Percentiles rank a stretch among this genome's conserved stretches.
Conservation (phyloP, 2,329 filamentous ascomycete genomes). For the Pyricularia sp. region DNA sequence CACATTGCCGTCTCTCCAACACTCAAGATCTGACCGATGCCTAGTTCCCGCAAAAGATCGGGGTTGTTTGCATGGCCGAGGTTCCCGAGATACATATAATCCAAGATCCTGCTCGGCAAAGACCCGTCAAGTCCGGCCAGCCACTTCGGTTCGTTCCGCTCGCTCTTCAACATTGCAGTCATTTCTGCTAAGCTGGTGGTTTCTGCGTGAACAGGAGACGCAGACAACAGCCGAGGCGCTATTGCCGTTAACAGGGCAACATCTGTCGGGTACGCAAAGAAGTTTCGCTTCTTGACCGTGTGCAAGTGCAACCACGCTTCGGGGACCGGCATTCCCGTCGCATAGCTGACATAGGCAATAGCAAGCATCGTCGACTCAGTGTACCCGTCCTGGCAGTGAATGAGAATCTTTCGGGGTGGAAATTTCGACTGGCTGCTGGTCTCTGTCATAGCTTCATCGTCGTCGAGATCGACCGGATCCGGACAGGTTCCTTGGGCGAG, state of each 20-base stretch:
- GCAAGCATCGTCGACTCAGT: conserved; percentile 87
- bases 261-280: conserved; percentile 92
- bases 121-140: conserved; percentile 78
- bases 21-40: conserved; percentile 80
- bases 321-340: conserved; percentile 69
- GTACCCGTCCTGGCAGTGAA: conserved; percentile 93
- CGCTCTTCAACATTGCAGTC: conserved; percentile 39
- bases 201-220: conserved; percentile 49
- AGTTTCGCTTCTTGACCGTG: conserved; percentile 72
- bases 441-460: conserved; percentile 36
- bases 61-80: conserved; percentile 91
- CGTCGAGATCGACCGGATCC: conserved; percentile 24
- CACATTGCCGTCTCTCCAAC: conserved; percentile 85
- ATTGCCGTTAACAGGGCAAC: conserved; percentile 73
- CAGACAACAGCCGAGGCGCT: conserved; percentile 62
- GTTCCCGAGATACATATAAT: conserved; percentile 96
- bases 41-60: conserved; percentile 66
- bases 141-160: conserved; percentile 74
- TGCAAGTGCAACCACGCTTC: conserved; percentile 86
- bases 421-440: conserved; percentile 7
- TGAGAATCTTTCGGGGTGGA: conserved; percentile 61
- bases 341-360: conserved; percentile 89
- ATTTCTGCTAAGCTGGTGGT: conserved; percentile 41
- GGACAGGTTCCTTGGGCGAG: conserved; percentile 58
- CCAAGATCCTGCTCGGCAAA: conserved; percentile 76